A percentile compares a stretch with the other conserved stretches of the same genome.
These are phyloP conservation scores for Cercospora berteroae DNA, from an alignment of 2,329 filamentous ascomycete species.

Conservation along the genomic window DNA sequence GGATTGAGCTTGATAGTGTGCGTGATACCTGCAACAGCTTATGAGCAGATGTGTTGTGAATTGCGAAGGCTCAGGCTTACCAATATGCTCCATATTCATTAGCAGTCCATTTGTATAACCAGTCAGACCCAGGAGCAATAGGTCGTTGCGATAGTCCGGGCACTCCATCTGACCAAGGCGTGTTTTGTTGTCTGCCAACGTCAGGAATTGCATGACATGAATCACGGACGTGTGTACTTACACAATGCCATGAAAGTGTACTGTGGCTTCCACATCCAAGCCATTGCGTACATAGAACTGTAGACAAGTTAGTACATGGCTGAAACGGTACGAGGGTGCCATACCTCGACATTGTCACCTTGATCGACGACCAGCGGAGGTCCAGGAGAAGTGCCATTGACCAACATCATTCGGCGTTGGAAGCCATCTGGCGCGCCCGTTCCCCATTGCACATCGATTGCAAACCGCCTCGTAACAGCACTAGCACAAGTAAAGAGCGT, in stretches of 20 bases:
- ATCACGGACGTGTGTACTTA: neutral
- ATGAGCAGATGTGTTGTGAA: neutral
- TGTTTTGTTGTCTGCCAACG: conserved; percentile 12
- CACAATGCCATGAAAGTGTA: conserved; percentile 28
- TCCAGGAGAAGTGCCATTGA: conserved; percentile 22
- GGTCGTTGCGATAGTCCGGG: conserved; percentile 24
- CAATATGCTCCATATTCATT: conserved; percentile 20
- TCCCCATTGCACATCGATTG: conserved; percentile 14
- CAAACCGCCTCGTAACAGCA: conserved; percentile 14
- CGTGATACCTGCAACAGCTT: conserved; percentile 15
- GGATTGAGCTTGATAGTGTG: conserved; percentile 19
- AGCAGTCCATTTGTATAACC: conserved; percentile 21
- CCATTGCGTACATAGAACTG: conserved; percentile 21
- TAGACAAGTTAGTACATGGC: neutral
- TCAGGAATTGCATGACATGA: neutral
- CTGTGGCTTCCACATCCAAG: conserved; percentile 16
- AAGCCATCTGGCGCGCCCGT: conserved; percentile 21
- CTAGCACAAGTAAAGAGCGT: conserved; percentile 2
- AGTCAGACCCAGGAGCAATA: conserved; percentile 22
- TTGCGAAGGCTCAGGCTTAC: neutral
- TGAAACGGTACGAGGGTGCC: neutral
- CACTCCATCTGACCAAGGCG: conserved; percentile 28
- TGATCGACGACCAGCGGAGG: conserved; percentile 19
- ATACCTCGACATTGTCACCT: conserved; percentile 21
- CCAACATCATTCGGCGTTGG: conserved; percentile 16